These are phyloP conservation scores for Linum tenue DNA, from an alignment of 345 rosid species.

Conservation along the genomic window DNA sequence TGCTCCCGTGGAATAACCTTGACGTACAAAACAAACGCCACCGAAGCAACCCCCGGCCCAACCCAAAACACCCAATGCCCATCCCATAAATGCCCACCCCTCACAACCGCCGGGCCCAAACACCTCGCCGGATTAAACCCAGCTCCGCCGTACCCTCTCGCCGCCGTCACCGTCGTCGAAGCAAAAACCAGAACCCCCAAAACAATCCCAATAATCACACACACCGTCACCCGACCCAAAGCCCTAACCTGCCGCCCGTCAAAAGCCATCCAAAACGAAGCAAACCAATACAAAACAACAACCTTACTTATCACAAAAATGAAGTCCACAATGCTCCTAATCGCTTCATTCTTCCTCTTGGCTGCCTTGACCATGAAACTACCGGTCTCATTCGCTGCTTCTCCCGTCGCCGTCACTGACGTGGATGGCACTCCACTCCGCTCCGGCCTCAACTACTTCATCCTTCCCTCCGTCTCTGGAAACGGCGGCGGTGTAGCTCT, in stretches of 20 bases:
- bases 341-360: too few relatives aligned
- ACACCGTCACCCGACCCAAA: slow-evolving; percentile 27
- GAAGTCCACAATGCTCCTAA: too few relatives aligned
- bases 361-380: too few relatives aligned
- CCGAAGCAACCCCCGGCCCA: slow-evolving; percentile 11
- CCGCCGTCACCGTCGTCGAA: slow-evolving; percentile 33
- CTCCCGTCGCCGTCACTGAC: too few relatives aligned
- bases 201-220: slow-evolving; percentile 21
- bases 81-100: slow-evolving; percentile 20
- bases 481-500: too few relatives aligned
- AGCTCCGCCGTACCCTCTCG: slow-evolving; percentile 35
- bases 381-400: too few relatives aligned
- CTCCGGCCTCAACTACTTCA: too few relatives aligned
- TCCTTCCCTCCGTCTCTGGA: too few relatives aligned
- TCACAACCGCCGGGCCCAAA: slow-evolving; percentile 30
- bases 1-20: neutral
- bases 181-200: slow-evolving; percentile 32
- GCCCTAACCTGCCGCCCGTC: slow-evolving; percentile 28
- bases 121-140: slow-evolving; percentile 48
- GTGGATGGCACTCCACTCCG: too few relatives aligned
- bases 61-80: slow-evolving; percentile 23
- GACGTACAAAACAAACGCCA: neutral
- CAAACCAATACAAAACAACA: slow-evolving; percentile 13
- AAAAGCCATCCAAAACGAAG: slow-evolving; percentile 37
- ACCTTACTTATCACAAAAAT: too few relatives aligned